Base-by-base conservation (phyloP, 495 filamentous ascomycete species). In the Pseudevernia furfuracea region DNA sequence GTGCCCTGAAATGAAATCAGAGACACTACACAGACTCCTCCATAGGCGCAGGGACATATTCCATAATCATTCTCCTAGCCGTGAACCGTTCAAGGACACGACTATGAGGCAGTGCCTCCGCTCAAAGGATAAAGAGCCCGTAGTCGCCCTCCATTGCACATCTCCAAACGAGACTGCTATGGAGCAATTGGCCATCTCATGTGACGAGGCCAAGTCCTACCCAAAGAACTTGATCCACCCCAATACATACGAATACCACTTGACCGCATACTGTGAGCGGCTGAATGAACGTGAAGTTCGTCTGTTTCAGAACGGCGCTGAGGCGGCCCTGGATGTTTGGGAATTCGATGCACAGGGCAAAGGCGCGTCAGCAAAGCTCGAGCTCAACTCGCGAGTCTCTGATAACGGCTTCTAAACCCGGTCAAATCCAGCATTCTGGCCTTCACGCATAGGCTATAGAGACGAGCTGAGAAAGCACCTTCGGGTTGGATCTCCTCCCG, bases 311-410 rank as follows among this genome's bases (percentile, higher is more conserved):
- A 43, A 32, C 34, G 67, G 65, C 17, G 55, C 38, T 15, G 66
- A 63, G 28, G 63, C 67, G 21, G 55, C 30, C 36, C 32, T 71
- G 17, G 61, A 69, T 52, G 43, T 71, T 10, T 66, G 61, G 63
- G 69, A 71, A 23, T 66, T 67, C 25, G 60, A 62, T 59, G 57
- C 49, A 28, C 30, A 62, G 17, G 41, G 38, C 19, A 60, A 53
- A 37, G 64, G 67, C 69, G 56, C 14, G 61, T 43, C 3, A 55
- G 30, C 60, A 49, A 28, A 10, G 2, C 49, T 53, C 37, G 28
- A 15, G 28, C 9, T 59, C 3, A 11, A 21, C 23, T 7, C 10
- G 23, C 43, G 43, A 46, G 7, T 19, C 4, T 21, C 21, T 9
- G 21, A 46, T 46, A n/a, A 46, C 9, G 43, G 43, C 43, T 46